These are phyloP conservation scores for Lophiostoma macrostomum DNA, from an alignment of 495 filamentous ascomycete species.

Conservation along the genomic window DNA sequence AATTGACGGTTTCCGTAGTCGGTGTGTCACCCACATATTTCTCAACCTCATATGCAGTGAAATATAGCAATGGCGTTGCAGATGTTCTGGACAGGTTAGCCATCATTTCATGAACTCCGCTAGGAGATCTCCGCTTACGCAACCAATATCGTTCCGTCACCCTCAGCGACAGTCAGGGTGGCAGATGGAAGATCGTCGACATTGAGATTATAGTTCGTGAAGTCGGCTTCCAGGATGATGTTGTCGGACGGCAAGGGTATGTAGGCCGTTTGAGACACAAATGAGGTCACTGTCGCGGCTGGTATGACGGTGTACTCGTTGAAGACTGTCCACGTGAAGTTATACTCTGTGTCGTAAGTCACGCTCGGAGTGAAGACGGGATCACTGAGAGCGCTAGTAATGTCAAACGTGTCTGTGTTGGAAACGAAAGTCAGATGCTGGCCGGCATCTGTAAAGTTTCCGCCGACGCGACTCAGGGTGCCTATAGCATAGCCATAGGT, in stretches of 20 bases:
- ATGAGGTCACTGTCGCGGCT: slow-evolving; percentile 33
- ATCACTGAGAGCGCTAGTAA: slow-evolving; percentile 22
- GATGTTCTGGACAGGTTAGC: slow-evolving; percentile 26
- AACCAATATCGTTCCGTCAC: slow-evolving; percentile 18
- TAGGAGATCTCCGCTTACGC: slow-evolving; percentile 17
- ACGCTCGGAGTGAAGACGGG: slow-evolving; percentile 7
- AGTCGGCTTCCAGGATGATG: slow-evolving; percentile 17
- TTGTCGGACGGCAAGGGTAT: slow-evolving; percentile 26
- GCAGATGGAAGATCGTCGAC: slow-evolving; percentile 16
- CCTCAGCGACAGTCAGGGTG: slow-evolving; percentile 20
- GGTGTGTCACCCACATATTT: neutral
- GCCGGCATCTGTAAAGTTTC: neutral
- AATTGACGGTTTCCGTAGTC: slow-evolving; percentile 13
- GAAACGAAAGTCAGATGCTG: slow-evolving; percentile 3
- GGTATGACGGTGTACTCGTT: slow-evolving; percentile 30
- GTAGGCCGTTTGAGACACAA: slow-evolving; percentile 29
- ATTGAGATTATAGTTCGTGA: neutral
- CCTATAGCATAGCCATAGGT: slow-evolving; percentile 8
- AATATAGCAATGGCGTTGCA: slow-evolving; percentile 38
- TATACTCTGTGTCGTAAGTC: slow-evolving; percentile 10
- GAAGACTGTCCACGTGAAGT: slow-evolving; percentile 18
- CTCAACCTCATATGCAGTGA: slow-evolving; percentile 30
- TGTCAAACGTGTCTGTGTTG: slow-evolving; percentile 32
- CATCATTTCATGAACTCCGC: neutral
- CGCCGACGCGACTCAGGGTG: neutral